Evolutionary conservation across 257 asterid genomes (phyloP), one percentile per base, ranked within the genome.

Genomic region (Misopates orontium): DNA sequence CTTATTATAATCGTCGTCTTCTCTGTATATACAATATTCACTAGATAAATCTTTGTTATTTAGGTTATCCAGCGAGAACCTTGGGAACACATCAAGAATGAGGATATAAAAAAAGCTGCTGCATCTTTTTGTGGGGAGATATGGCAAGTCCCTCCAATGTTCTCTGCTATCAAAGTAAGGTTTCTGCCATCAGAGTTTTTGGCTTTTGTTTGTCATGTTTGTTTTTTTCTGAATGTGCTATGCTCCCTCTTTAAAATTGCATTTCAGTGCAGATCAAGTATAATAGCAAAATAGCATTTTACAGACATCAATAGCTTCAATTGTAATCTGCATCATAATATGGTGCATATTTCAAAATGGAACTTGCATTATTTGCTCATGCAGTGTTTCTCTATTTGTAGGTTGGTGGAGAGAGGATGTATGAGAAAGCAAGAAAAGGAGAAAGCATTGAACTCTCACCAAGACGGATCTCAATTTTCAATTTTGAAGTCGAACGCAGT

Each of bases 91-190:
- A 78, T 93, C 77, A 93, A 85, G 83, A 86, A 90, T 39, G 90
- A 74, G 8, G 85, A 86, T 74, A 77, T 93, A 80, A 84, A 82
- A 84, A 93, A 93, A 82, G 80, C 83, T 49, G 92, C 96, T 20
- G 83, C 89, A 52, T 80, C 97, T 62, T 85, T 93, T 80, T 72
- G 75, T 74, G 99, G 97, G 24, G 96, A 90, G 80, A 90, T 82
- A 78, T 93, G 95, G 89, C 99, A 93, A 88, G 95, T 93, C 60
- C 99, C 99, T 62, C 99, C 99, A 11, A 90, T 93, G 99, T 93
- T 93, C 84, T 93, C 99, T 28, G 99, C 99, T 70, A 90, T 93
- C 74, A 93, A 93, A 80, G 99, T 93, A 85, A 81, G 91, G 57
- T 52, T 42, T 71, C 23, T 19, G 22, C 54, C 21, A 22, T 52